A percentile compares a stretch with the other conserved stretches of the same genome.
Conservation (phyloP, 495 filamentous ascomycete genomes). For the Daldinia grandis region DNA sequence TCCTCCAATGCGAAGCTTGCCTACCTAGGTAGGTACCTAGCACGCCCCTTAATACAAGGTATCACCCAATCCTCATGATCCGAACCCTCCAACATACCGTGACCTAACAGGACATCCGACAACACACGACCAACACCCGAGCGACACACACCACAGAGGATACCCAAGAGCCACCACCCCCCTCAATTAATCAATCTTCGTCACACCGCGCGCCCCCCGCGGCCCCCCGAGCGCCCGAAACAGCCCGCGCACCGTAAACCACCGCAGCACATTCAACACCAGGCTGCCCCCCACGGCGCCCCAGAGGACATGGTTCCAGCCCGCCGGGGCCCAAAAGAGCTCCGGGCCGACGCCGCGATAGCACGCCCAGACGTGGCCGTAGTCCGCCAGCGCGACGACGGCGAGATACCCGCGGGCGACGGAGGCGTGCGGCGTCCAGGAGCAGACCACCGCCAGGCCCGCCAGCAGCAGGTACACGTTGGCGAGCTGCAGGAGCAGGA, state of each 20-base stretch:
- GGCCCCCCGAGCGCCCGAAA: slow-evolving; percentile 62
- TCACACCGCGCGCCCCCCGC: slow-evolving; percentile 42
- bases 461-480: slow-evolving; percentile 67
- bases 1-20: no score
- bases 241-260: slow-evolving; percentile 58
- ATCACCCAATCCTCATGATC: background rate
- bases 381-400: slow-evolving; percentile 65
- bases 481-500: slow-evolving; percentile 65
- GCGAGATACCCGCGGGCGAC: slow-evolving; percentile 64
- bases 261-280: slow-evolving; percentile 60
- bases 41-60: no score
- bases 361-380: slow-evolving; percentile 68
- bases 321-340: slow-evolving; percentile 53
- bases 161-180: no score
- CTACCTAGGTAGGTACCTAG: no score
- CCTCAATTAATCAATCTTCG: background rate
- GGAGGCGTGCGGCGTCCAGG: slow-evolving; percentile 60
- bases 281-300: slow-evolving; percentile 64
- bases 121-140: background rate
- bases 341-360: slow-evolving; percentile 61
- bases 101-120: background rate
- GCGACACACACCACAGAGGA: background rate
- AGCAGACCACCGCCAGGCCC: slow-evolving; percentile 59
- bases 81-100: background rate
- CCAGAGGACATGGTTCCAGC: slow-evolving; percentile 68